Evolutionary conservation across 148 eudicot genomes (phyloP).

Genomic region (Rhododendron molle): DNA sequence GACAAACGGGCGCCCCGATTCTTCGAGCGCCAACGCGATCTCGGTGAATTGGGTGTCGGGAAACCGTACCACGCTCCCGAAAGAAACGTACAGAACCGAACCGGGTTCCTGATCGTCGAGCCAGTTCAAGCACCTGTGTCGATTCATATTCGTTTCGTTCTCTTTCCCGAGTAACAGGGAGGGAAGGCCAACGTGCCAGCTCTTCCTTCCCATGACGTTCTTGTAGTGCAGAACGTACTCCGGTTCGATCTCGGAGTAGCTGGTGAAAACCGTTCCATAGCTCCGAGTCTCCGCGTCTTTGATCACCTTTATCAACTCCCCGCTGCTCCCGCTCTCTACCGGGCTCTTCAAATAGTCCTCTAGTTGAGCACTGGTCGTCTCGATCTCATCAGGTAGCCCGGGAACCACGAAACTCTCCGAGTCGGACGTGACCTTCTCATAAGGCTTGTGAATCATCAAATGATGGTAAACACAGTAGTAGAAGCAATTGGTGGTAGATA

Average conservation of each 20-base stretch:
- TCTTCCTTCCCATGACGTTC: conserved; percentile 15
- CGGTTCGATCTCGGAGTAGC: conserved; percentile 28
- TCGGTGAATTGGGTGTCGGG: conserved; percentile 9
- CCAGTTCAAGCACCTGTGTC: conserved; percentile 27
- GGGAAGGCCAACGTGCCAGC: conserved; percentile 33
- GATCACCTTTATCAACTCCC: neutral
- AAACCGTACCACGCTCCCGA: conserved; percentile 19
- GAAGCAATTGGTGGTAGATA: conserved; percentile 26
- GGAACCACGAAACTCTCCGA: conserved; percentile 30
- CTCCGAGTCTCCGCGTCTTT: conserved; percentile 29
- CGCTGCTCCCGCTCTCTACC: neutral
- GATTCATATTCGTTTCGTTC: neutral
- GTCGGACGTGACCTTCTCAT: conserved; percentile 9
- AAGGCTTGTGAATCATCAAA: conserved; percentile 19
- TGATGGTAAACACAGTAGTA: conserved; percentile 7
- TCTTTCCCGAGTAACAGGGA: conserved; percentile 7
- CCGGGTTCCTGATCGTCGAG: conserved; percentile 25
- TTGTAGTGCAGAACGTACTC: conserved; percentile 31
- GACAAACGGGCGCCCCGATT: conserved; percentile 7
- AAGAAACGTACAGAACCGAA: conserved; percentile 15
- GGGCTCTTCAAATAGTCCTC: conserved; percentile 3
- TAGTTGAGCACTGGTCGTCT: conserved; percentile 17
- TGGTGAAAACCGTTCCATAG: conserved; percentile 30
- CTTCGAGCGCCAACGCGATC: conserved; percentile 9
- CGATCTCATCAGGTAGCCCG: conserved; percentile 25